Conservation (phyloP, 768 basidiomycete species). For the Cubamyces sp. region DNA sequence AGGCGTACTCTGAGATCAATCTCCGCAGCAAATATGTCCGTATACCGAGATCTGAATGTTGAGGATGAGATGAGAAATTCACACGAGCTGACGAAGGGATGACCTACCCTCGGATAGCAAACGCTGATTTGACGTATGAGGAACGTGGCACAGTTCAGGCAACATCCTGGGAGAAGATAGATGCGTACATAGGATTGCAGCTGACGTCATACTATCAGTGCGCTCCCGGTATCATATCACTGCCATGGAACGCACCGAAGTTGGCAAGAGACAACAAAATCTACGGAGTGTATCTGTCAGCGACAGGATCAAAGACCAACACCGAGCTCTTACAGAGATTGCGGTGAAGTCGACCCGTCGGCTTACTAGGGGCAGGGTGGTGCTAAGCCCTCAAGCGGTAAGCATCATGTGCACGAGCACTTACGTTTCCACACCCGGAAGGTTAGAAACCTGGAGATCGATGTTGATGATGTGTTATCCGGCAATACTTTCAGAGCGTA, state of each 20-base stretch:
- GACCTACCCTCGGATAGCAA: background rate
- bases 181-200: background rate
- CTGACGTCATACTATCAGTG: background rate
- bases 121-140: conserved; percentile 1
- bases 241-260: too few species aligned
- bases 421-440: background rate
- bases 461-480: background rate
- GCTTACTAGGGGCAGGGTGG: too few species aligned
- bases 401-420: too few species aligned
- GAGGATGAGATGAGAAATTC: background rate
- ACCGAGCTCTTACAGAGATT: background rate
- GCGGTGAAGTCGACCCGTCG: background rate
- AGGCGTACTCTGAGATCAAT: background rate
- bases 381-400: too few species aligned
- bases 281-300: too few species aligned
- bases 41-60: background rate
- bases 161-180: too few species aligned
- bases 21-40: background rate
- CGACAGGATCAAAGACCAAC: too few species aligned
- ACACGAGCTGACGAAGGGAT: background rate
- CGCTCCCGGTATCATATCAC: too few species aligned
- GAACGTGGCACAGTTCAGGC: too few species aligned
- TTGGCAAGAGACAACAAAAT: too few species aligned
- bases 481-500: background rate
- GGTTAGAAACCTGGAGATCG: background rate